These are phyloP conservation scores for Lactarius evosmus DNA, from an alignment of 768 basidiomycete genomes.

Conservation along the genomic window DNA sequence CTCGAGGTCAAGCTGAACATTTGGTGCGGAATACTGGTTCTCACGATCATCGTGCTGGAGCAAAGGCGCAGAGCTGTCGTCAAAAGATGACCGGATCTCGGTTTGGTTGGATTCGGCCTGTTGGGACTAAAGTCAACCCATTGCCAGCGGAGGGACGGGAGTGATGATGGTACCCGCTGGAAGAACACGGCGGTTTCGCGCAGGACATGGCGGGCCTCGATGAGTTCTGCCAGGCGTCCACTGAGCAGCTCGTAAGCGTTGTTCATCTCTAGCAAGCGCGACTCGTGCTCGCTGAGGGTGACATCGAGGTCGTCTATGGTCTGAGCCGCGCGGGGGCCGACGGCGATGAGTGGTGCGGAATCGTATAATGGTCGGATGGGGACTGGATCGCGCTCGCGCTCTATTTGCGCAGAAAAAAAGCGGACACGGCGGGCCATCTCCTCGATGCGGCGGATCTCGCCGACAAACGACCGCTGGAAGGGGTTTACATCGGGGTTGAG, in stretches of 20 bases:
- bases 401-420: conserved; percentile 84
- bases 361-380: conserved; percentile 84
- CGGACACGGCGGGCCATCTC: conserved; percentile 95
- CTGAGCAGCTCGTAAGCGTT: conserved; percentile 85
- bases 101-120: conserved; percentile 78
- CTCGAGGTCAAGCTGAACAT: conserved; percentile 84
- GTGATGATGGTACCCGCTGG: conserved; percentile 56
- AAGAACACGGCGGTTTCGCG: conserved; percentile 97
- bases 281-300: conserved; percentile 83
- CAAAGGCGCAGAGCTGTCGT: conserved; percentile 87
- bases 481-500: conserved; percentile 93
- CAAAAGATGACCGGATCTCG: conserved; percentile 85
- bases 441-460: conserved; percentile 91
- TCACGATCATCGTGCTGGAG: conserved; percentile 90
- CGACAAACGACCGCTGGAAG: conserved; percentile 97
- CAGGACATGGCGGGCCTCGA: conserved; percentile 93
- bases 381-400: conserved; percentile 78
- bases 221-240: conserved; percentile 78
- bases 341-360: conserved; percentile 80
- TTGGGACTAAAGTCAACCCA: neutral
- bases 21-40: conserved; percentile 46
- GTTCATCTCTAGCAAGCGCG: conserved; percentile 85
- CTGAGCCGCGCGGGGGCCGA: conserved; percentile 90
- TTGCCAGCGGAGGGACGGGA: neutral
- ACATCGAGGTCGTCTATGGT: conserved; percentile 91